Base-by-base conservation (phyloP, 345 rosid genomes). In the Stellera chamaejasme region DNA sequence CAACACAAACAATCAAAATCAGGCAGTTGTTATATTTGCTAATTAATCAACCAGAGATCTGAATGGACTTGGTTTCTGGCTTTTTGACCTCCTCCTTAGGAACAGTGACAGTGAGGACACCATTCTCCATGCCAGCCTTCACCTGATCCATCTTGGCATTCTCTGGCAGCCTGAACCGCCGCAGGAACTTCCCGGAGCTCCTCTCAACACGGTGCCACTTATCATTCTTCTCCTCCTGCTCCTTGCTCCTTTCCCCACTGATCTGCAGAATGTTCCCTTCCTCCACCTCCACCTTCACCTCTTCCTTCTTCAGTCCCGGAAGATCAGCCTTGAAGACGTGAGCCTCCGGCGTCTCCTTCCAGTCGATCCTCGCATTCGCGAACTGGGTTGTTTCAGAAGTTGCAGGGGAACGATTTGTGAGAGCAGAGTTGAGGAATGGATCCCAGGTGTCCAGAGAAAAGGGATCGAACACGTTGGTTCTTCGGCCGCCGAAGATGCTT, bases 131-230 rank as follows among this genome's bases (percentile, higher is more conserved):
- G 45, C 42, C 56, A 8, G 78, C 82, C 28, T 73, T 73, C 5
- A 73, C 43, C 62, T 68, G 66, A 26, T 73, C 76, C 56, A 57
- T 10, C 55, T 62, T 68, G 0, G 69, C 72, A 62, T 73, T 60
- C 50, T 77, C 74, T 0, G 82, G 78, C 56, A 73, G 58, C 78
- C 78, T 70, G 27, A 77, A 77, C 60, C 72, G 59, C 74, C 78
- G 68, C 62, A 68, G n/a, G 69, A 77, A 73, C 63, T 60, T 70
- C 0, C 74, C 78, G 1, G 58, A 52, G 67, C 74, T 74, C 53
- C 77, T 54, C 66, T 71, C 79, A 11, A 77, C 45, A 0, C 68
- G 65, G 14, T 71, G 82, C 82, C 82, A 71, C 60, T 66, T 68
- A 6, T 74, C 77, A 8, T 70, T 74, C 63, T 63, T 69, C 36